These are phyloP conservation scores for Boletus speciosus DNA, from an alignment of 768 basidiomycete species.

Conservation along the genomic window DNA sequence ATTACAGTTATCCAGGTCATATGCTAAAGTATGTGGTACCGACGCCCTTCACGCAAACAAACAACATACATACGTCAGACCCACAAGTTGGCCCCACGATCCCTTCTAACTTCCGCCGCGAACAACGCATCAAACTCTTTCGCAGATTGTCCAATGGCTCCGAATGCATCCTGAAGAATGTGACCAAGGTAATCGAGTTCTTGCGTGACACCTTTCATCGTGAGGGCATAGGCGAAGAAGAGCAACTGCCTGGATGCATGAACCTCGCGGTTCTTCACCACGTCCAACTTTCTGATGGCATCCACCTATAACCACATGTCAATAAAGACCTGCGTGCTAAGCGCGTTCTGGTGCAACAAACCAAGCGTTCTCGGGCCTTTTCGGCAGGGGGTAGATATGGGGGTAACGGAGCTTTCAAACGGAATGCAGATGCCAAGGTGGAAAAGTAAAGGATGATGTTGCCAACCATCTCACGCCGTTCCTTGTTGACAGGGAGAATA, in stretches of 20 bases:
- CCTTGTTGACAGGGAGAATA: constrained; percentile 83
- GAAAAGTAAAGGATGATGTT: constrained; percentile 92
- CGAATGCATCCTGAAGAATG: constrained; percentile 85
- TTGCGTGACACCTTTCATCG: constrained; percentile 90
- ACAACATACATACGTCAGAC: constrained; percentile 4
- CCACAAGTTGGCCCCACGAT: constrained; percentile 8
- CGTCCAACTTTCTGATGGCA: constrained; percentile 79
- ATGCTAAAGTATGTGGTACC: not conserved
- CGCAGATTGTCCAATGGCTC: constrained; percentile 80
- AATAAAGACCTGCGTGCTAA: not conserved
- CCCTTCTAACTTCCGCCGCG: constrained; percentile 13
- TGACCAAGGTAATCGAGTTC: constrained; percentile 82
- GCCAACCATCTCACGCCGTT: constrained; percentile 91
- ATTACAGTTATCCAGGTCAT: constrained; percentile 2
- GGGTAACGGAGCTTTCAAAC: constrained; percentile 88
- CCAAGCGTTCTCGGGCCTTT: constrained; percentile 73
- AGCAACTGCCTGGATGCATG: constrained; percentile 82
- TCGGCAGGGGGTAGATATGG: constrained; percentile 95
- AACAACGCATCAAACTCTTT: constrained; percentile 86
- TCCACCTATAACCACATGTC: constrained; percentile 50
- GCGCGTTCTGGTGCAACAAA: constrained; percentile 31
- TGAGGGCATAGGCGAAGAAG: constrained; percentile 91
- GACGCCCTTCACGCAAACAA: not conserved
- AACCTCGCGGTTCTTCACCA: constrained; percentile 80
- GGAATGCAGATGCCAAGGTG: constrained; percentile 72